Evolutionary conservation across 2,329 filamentous ascomycete species (phyloP), one percentile per base, ranked within the genome.

Genomic region (Juglanconis oblonga): DNA sequence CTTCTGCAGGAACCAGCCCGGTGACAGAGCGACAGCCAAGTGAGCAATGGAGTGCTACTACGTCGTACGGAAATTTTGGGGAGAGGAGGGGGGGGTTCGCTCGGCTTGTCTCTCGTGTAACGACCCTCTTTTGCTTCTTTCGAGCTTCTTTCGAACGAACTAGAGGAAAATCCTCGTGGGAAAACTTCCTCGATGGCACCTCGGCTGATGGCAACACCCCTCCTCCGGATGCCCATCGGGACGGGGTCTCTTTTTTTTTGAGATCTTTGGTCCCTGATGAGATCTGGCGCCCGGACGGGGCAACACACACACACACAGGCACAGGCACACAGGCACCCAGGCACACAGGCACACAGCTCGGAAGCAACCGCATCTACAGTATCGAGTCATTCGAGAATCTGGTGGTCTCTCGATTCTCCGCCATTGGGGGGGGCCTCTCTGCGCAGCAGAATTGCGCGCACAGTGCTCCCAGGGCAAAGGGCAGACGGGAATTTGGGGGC

Each of bases 321-420:
- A 24, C 24, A 24, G 24, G 24, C 2, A 24, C 24, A 24, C 24
- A 24, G 24, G 24, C 24, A 24, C 40, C 32, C 47, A 50, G 56
- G 53, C 54, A 48, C 40, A 50, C 38, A 10, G 44, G 53, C 54
- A 48, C 40, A 50, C 38, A 10, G 44, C 17, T 32, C 52, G 57
- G 52, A 48, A 52, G 45, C 55, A 45, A 36, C 50, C 57, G 57
- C 40, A 38, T 48, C 52, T 50, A 53, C 13, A 17, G 17, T 13
- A 45, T 55, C 55, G 55, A 54, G 59, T 58, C 55, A 58, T 45
- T 58, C 49, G 54, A 51, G 50, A 17, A 42, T 48, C 59, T 57
- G 50, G 35, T 44, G 55, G 29, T 50, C 35, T 38, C 50, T n/a
- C 36, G 42, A 40, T 54, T 53, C 54, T 31, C 49, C 58, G 24